phyloP scores from a whole-genome alignment of 768 basidiomycete species.

The Pleurotus giganteus region DNA sequence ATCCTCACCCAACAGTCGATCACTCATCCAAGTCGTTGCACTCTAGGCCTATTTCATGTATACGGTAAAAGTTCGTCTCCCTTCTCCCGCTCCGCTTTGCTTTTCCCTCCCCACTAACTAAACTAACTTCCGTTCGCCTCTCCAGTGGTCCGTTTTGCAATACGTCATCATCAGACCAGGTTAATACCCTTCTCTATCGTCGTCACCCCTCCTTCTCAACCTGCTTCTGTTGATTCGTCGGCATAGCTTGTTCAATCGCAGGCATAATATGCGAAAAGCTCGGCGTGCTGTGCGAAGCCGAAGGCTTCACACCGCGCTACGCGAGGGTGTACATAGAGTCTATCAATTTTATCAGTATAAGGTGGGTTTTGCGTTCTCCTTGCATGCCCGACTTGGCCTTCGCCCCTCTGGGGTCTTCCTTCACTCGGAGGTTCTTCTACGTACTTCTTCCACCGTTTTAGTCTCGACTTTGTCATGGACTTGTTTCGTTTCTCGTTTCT shows the following conservation, averaged over 20 bases:
- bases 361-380: conserved; percentile 35
- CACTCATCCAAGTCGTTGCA: background rate
- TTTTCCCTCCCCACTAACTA: background rate
- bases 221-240: background rate
- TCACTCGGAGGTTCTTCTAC: too few species aligned
- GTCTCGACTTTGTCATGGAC: too few species aligned
- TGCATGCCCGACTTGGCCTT: too few species aligned
- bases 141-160: conserved; percentile 84
- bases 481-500: too few species aligned
- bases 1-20: background rate
- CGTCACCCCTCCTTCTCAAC: background rate
- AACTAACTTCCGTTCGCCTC: background rate
- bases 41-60: conserved; percentile 84
- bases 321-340: conserved; percentile 70
- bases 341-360: conserved; percentile 81
- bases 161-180: conserved; percentile 72
- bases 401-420: too few species aligned
- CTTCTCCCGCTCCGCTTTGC: background rate
- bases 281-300: conserved; percentile 67
- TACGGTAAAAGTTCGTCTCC: conserved; percentile 62
- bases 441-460: too few species aligned
- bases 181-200: conserved; percentile 16
- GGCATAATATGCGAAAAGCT: conserved; percentile 76
- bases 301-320: conserved; percentile 54
- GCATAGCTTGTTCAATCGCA: conserved; percentile 48